phyloP scores from a whole-genome alignment of 2,329 filamentous ascomycete species.

The Curvularia lunata region DNA sequence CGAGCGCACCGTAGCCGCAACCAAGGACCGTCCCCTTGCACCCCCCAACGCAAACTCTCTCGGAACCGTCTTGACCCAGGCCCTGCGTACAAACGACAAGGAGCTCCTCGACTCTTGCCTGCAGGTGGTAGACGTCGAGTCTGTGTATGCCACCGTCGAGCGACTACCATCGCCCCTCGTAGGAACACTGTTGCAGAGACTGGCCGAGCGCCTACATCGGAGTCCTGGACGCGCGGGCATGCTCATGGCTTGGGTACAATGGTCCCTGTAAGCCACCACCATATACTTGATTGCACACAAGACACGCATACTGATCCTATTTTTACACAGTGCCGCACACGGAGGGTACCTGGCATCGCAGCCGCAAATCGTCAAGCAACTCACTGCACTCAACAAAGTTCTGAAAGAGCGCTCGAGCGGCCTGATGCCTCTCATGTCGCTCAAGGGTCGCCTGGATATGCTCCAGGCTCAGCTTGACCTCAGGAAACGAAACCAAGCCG shows the following conservation, averaged over 20 bases:
- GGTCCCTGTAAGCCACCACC: conserved; percentile 66
- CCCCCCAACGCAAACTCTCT: conserved; percentile 79
- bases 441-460: conserved; percentile 97
- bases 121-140: conserved; percentile 75
- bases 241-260: conserved; percentile 94
- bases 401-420: conserved; percentile 85
- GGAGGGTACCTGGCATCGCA: conserved; percentile 89
- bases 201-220: conserved; percentile 85
- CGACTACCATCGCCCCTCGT: conserved; percentile 86
- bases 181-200: conserved; percentile 76
- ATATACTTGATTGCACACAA: background rate
- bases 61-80: conserved; percentile 90
- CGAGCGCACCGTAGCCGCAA: conserved; percentile 53
- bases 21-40: conserved; percentile 57
- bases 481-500: conserved; percentile 69
- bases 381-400: conserved; percentile 82
- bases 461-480: conserved; percentile 87
- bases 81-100: conserved; percentile 88
- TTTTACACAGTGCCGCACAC: conserved; percentile 68
- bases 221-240: conserved; percentile 87
- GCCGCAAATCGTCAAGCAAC: conserved; percentile 78
- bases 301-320: conserved; percentile 1
- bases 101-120: conserved; percentile 92
- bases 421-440: conserved; percentile 78
- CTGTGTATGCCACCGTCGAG: conserved; percentile 87